Conservation (phyloP, 495 filamentous ascomycete species). For the Jackrogersella minutella region DNA sequence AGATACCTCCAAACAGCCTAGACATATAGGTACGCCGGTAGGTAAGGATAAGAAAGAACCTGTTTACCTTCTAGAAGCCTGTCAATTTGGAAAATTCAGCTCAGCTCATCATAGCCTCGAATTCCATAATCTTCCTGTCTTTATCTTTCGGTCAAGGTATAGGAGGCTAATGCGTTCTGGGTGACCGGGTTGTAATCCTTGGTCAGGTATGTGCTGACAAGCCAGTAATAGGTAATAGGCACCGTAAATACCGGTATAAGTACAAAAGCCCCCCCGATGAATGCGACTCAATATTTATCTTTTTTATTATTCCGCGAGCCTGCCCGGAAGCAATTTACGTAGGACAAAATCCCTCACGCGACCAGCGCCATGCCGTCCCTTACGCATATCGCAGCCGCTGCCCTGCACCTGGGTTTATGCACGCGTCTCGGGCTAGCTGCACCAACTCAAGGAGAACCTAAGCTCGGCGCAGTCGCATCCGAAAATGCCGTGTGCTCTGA, state of each 20-base stretch:
- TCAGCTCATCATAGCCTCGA: not conserved
- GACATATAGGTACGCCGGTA: too few species aligned
- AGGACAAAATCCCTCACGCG: not conserved
- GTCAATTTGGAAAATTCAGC: not conserved
- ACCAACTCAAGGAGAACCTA: conserved; percentile 22
- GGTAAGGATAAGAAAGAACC: too few species aligned
- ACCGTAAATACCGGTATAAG: not conserved
- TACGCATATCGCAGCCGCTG: conserved; percentile 29
- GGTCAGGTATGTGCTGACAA: not conserved
- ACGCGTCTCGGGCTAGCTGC: conserved; percentile 18
- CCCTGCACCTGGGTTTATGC: conserved; percentile 31
- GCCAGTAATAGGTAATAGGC: too few species aligned
- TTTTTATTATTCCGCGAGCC: not conserved
- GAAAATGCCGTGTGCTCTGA: conserved; percentile 73
- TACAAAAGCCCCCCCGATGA: not conserved
- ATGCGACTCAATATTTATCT: not conserved
- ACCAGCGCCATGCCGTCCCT: conserved; percentile 39
- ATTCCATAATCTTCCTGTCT: not conserved
- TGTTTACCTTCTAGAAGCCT: not conserved
- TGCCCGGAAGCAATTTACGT: not conserved
- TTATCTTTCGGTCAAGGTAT: not conserved
- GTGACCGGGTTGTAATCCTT: not conserved
- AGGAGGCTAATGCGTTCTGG: not conserved
- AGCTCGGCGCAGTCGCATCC: conserved; percentile 72
- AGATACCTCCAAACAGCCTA: too few species aligned